Conservation (phyloP, 257 asterid genomes). For the Plantago elongata region DNA sequence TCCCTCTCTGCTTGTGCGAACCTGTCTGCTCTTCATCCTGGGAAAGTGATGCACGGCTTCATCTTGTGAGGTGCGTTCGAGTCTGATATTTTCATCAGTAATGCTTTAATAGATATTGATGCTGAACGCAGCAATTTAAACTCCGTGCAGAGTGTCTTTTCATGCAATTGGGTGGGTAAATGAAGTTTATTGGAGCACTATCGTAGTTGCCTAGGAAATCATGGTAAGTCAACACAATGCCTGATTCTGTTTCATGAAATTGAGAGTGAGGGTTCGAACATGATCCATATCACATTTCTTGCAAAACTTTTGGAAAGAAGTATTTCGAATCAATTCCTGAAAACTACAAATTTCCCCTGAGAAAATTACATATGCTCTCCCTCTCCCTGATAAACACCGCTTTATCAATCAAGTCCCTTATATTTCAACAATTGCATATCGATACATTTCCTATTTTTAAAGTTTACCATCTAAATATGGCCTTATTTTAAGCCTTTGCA, state of each 20-base stretch:
- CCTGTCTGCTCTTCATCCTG: conserved; percentile 54
- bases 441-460: too few species aligned
- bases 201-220: conserved; percentile 92
- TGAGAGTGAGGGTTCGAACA: conserved; percentile 55
- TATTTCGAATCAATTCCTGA: conserved; percentile 53
- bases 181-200: conserved; percentile 94
- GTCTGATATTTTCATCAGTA: conserved; percentile 46
- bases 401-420: too few species aligned
- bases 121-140: conserved; percentile 79
- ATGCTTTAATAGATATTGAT: conserved; percentile 75
- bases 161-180: conserved; percentile 49
- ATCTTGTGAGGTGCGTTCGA: conserved; percentile 45
- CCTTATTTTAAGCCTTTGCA: too few species aligned
- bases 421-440: too few species aligned
- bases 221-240: conserved; percentile 45
- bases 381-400: too few species aligned
- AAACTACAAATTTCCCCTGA: conserved; percentile 45
- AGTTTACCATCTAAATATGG: too few species aligned
- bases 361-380: too few species aligned
- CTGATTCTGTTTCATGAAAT: conserved; percentile 44
- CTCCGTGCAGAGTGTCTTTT: conserved; percentile 50
- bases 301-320: conserved; percentile 55
- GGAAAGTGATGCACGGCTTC: conserved; percentile 73
- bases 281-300: conserved; percentile 76
- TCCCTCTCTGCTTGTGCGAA: conserved; percentile 76